Evolutionary conservation across 2,329 filamentous ascomycete genomes (phyloP).

Genomic region (Fusarium redolens): DNA sequence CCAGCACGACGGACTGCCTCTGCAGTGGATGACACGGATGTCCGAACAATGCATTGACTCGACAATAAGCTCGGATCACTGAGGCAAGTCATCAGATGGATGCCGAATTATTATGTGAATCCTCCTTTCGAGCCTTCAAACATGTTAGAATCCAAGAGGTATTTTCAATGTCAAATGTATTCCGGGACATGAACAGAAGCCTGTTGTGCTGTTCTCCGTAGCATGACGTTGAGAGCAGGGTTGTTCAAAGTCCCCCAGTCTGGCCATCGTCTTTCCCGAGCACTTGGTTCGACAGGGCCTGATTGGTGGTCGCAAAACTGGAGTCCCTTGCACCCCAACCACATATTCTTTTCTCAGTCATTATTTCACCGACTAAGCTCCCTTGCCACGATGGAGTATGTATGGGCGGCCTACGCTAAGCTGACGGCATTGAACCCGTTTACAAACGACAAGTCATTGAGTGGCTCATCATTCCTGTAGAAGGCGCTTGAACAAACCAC

Average conservation of each 20-base stretch:
- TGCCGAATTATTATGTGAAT: conserved; percentile 6
- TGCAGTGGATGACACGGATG: conserved; percentile 20
- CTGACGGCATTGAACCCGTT: conserved; percentile 28
- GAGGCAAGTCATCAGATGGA: conserved; percentile 14
- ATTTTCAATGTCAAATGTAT: neutral
- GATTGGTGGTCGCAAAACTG: conserved; percentile 44
- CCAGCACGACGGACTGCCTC: conserved; percentile 22
- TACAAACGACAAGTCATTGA: conserved; percentile 19
- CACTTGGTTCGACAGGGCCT: conserved; percentile 41
- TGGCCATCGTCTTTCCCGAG: conserved; percentile 37
- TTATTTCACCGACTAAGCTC: conserved; percentile 36
- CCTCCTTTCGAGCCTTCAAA: neutral
- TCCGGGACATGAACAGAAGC: neutral
- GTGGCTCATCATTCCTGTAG: conserved; percentile 18
- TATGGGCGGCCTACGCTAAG: conserved; percentile 43
- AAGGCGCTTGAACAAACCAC: conserved; percentile 16
- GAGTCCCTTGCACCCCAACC: conserved; percentile 30
- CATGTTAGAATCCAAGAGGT: neutral
- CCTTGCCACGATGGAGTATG: conserved; percentile 33
- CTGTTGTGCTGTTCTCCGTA: neutral
- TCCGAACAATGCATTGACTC: conserved; percentile 35
- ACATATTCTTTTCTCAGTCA: conserved; percentile 23
- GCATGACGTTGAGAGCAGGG: conserved; percentile 35
- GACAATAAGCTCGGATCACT: conserved; percentile 21
- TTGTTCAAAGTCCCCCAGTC: conserved; percentile 33